Evolutionary conservation across 306 rosid genomes (phyloP).

Genomic region (Dryas octopetala): DNA sequence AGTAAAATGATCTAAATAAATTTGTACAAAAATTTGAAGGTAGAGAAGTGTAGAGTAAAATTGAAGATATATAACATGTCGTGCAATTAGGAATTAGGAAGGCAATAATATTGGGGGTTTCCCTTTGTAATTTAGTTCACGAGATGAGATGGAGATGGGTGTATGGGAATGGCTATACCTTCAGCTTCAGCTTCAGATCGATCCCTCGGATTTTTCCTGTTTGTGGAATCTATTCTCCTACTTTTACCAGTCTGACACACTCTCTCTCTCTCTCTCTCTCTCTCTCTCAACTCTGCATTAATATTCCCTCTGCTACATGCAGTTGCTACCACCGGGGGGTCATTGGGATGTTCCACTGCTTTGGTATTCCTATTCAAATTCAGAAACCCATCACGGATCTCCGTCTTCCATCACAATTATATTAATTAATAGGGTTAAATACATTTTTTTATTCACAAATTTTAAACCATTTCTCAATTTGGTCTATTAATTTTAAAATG

Average conservation of each 20-base stretch:
- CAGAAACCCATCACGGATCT: conserved; percentile 31
- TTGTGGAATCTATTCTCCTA: conserved; percentile 56
- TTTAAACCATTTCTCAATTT: too few species aligned
- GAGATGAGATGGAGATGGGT: too few species aligned
- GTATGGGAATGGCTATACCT: too few species aligned
- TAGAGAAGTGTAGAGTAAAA: neutral
- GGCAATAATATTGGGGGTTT: too few species aligned
- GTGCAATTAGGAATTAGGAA: too few species aligned
- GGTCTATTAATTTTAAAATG: too few species aligned
- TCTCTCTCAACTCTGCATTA: conserved; percentile 28
- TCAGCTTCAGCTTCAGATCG: neutral
- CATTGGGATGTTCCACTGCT: conserved; percentile 33
- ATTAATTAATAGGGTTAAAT: too few species aligned
- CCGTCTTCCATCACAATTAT: neutral
- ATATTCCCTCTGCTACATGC: conserved; percentile 34
- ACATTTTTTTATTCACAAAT: too few species aligned
- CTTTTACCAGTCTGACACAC: conserved; percentile 20
- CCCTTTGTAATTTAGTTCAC: too few species aligned
- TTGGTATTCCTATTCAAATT: conserved; percentile 9
- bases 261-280: conserved; percentile 8
- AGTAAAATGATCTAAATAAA: neutral
- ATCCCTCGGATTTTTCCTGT: conserved; percentile 36
- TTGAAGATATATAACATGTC: too few species aligned
- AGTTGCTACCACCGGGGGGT: conserved; percentile 17
- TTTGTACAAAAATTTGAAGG: neutral